A percentile compares a stretch with the other conserved stretches of the same genome.
Conservation (phyloP, 2,329 filamentous ascomycete genomes). For the Sclerotinia borealis region DNA sequence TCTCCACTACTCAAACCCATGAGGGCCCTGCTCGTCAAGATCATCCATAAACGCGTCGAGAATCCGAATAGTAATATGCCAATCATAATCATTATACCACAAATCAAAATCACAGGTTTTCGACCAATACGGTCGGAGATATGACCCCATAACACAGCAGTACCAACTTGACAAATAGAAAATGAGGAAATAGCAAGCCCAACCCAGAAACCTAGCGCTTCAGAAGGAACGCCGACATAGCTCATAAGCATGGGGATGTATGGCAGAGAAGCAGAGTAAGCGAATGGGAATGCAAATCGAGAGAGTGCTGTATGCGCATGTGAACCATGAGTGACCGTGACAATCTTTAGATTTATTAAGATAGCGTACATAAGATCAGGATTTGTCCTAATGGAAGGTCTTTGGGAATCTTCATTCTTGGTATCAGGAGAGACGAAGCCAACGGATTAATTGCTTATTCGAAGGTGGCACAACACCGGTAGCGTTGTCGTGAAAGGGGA, state of each 20-base stretch:
- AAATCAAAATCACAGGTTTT: constrained; percentile 73
- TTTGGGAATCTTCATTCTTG: not conserved
- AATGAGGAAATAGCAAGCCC: constrained; percentile 46
- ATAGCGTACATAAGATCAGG: not conserved
- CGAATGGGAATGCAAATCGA: constrained; percentile 8
- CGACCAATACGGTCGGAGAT: constrained; percentile 62
- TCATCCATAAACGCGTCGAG: constrained; percentile 52
- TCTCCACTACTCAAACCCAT: constrained; percentile 72
- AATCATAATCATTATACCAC: constrained; percentile 52
- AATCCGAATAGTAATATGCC: constrained; percentile 63
- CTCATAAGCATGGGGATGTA: constrained; percentile 5
- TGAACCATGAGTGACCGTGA: not conserved
- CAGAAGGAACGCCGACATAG: not conserved
- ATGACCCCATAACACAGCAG: constrained; percentile 76
- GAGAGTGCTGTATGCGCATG: not conserved
- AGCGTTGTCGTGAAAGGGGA: not conserved
- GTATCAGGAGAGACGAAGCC: not conserved
- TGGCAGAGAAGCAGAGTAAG: not conserved
- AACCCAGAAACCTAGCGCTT: not conserved
- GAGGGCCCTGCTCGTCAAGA: constrained; percentile 60
- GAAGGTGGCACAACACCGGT: not conserved
- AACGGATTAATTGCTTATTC: not conserved
- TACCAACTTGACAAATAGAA: constrained; percentile 74
- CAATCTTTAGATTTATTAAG: not conserved
- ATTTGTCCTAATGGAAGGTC: not conserved